phyloP scores from a whole-genome alignment of 2,329 filamentous ascomycete genomes.

The Daldinia sp. region DNA sequence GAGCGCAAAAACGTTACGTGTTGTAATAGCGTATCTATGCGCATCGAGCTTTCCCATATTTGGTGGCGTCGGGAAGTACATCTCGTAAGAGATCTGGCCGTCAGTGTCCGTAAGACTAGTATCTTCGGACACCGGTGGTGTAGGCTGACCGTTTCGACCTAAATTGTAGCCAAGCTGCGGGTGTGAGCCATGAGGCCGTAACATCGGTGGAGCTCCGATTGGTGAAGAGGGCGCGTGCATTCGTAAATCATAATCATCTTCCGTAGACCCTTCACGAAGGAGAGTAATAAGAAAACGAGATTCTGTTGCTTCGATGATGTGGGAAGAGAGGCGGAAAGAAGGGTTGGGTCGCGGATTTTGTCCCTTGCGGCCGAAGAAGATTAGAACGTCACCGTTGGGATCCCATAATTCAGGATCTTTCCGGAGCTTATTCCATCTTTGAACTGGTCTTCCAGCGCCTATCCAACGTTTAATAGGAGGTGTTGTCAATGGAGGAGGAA shows the following conservation, averaged over 20 bases:
- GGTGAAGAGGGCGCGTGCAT: slow-evolving; percentile 55
- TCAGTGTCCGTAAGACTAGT: slow-evolving; percentile 55
- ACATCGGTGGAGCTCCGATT: slow-evolving; percentile 52
- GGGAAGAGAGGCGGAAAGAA: slow-evolving; percentile 66
- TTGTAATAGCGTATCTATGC: slow-evolving; percentile 68
- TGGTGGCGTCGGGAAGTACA: slow-evolving; percentile 68
- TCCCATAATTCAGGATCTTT: slow-evolving; percentile 70
- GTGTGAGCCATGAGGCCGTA: slow-evolving; percentile 46
- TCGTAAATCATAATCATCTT: slow-evolving; percentile 51
- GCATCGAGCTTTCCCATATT: slow-evolving; percentile 58
- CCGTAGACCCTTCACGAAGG: slow-evolving; percentile 61
- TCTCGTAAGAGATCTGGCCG: slow-evolving; percentile 66
- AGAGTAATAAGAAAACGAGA: slow-evolving; percentile 62
- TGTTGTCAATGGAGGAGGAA: slow-evolving; percentile 48
- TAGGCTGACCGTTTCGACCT: slow-evolving; percentile 49
- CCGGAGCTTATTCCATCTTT: slow-evolving; percentile 64
- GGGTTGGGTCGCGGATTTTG: slow-evolving; percentile 57
- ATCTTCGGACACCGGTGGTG: slow-evolving; percentile 57
- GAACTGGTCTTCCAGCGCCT: slow-evolving; percentile 57
- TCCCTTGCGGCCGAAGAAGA: slow-evolving; percentile 61
- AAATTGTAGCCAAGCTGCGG: slow-evolving; percentile 39
- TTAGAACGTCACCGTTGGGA: slow-evolving; percentile 65
- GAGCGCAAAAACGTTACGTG: slow-evolving; percentile 73
- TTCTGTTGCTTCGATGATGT: slow-evolving; percentile 65
- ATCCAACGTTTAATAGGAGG: slow-evolving; percentile 62